Evolutionary conservation across 2,329 filamentous ascomycete genomes (phyloP).

Genomic region (Penicillium sumatraense): DNA sequence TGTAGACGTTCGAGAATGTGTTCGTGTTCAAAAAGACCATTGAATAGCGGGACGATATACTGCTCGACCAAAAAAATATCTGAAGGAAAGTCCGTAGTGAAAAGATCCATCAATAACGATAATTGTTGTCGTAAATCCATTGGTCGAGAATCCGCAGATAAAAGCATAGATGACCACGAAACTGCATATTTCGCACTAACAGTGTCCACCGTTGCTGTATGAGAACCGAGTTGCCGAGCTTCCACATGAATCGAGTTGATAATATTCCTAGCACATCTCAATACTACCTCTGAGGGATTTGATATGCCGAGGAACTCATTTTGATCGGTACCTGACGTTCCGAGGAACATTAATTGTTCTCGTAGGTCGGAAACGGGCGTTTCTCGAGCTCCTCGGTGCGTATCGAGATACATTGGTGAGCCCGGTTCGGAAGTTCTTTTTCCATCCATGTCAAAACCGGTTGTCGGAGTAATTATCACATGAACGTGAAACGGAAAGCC

Average conservation of each 20-base stretch:
- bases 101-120: constrained; percentile 66
- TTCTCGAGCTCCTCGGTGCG: constrained; percentile 73
- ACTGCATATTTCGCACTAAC: constrained; percentile 71
- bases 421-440: constrained; percentile 28
- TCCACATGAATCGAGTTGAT: constrained; percentile 68
- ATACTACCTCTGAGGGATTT: constrained; percentile 67
- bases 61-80: constrained; percentile 74
- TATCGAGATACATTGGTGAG: constrained; percentile 79
- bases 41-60: constrained; percentile 67
- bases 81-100: constrained; percentile 69
- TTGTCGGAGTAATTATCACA: constrained; percentile 70
- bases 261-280: constrained; percentile 81
- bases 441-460: constrained; percentile 65
- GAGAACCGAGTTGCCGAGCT: constrained; percentile 36
- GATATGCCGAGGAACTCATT: constrained; percentile 67
- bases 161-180: constrained; percentile 70
- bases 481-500: constrained; percentile 86
- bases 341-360: constrained; percentile 61
- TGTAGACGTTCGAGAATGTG: constrained; percentile 59
- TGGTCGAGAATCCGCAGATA: constrained; percentile 47
- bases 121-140: constrained; percentile 66
- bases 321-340: constrained; percentile 44
- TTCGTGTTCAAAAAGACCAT: constrained; percentile 56
- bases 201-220: constrained; percentile 54
- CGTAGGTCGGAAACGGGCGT: constrained; percentile 64